Evolutionary conservation across 2,329 filamentous ascomycete genomes (phyloP).

Genomic region (Canariomyces notabilis): DNA sequence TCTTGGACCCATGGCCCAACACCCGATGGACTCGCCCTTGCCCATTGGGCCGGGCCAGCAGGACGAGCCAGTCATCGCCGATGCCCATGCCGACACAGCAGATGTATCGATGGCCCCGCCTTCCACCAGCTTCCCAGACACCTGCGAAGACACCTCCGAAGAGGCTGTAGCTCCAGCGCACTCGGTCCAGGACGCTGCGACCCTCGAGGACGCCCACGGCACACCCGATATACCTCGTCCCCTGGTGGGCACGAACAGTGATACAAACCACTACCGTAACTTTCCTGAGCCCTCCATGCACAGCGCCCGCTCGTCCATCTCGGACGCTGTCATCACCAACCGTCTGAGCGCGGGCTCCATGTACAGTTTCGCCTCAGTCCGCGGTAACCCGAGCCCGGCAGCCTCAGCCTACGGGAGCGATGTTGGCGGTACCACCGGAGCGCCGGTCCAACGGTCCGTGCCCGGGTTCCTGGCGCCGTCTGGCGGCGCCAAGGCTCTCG

Average conservation of each 20-base stretch:
- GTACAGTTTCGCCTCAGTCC: constrained; percentile 62
- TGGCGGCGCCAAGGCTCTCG: constrained; percentile 33
- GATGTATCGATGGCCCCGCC: constrained; percentile 62
- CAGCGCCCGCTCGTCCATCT: constrained; percentile 42
- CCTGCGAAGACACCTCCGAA: constrained; percentile 34
- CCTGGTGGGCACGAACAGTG: constrained; percentile 28
- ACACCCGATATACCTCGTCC: constrained; percentile 46
- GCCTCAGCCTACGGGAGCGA: constrained; percentile 53
- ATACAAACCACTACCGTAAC: constrained; percentile 28
- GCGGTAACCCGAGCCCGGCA: constrained; percentile 47
- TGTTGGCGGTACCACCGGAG: constrained; percentile 27
- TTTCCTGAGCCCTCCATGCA: constrained; percentile 47
- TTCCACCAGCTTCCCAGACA: constrained; percentile 37
- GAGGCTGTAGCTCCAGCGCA: not conserved
- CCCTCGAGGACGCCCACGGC: constrained; percentile 35
- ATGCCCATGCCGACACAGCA: constrained; percentile 52
- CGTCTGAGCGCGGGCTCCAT: constrained; percentile 69
- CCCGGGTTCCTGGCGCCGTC: constrained; percentile 44
- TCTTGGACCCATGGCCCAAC: not conserved
- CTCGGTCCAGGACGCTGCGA: constrained; percentile 22
- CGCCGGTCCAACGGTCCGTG: constrained; percentile 36
- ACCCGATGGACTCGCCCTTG: too few relatives aligned
- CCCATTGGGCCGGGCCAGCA: too few relatives aligned
- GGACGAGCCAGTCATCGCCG: constrained; percentile 55
- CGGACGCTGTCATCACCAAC: constrained; percentile 49